These are phyloP conservation scores for Lasiosphaeris hirsuta DNA, from an alignment of 495 filamentous ascomycete genomes.

Conservation along the genomic window DNA sequence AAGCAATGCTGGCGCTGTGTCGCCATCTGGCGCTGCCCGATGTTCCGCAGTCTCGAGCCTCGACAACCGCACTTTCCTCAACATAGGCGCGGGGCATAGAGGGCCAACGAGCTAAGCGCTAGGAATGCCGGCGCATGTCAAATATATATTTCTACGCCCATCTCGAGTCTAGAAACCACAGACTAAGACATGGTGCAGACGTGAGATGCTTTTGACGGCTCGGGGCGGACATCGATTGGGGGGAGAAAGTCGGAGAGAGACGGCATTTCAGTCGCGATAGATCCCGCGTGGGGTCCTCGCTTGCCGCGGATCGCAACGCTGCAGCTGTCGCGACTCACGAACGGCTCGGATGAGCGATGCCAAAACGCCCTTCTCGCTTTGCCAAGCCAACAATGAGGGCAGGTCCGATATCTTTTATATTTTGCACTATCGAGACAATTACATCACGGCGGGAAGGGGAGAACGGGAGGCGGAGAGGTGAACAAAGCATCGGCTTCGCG, in stretches of 20 bases:
- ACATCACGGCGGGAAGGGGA: too few relatives aligned
- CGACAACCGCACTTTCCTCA: neutral
- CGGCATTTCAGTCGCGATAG: neutral
- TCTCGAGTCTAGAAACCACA: too few relatives aligned
- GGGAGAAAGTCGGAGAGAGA: neutral
- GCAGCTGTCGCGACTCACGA: neutral
- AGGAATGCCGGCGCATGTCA: neutral
- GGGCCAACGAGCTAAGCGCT: neutral
- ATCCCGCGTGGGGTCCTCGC: slow-evolving; percentile 1
- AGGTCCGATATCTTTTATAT: too few relatives aligned
- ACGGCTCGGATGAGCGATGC: slow-evolving; percentile 1
- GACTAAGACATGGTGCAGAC: too few relatives aligned
- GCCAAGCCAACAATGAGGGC: neutral
- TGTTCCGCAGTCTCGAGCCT: slow-evolving; percentile 8
- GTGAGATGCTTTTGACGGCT: neutral
- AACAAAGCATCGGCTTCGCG: too few relatives aligned
- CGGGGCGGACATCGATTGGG: neutral
- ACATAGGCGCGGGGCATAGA: neutral
- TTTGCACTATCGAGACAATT: too few relatives aligned
- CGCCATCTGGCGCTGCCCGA: slow-evolving; percentile 5
- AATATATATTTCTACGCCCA: neutral
- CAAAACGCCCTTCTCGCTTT: neutral
- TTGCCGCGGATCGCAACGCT: neutral
- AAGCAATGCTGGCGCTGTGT: slow-evolving; percentile 2
- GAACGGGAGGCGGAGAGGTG: too few relatives aligned